Conservation (phyloP, 495 filamentous ascomycete genomes). For the Aspergillus sclerotiicarbonarius region DNA sequence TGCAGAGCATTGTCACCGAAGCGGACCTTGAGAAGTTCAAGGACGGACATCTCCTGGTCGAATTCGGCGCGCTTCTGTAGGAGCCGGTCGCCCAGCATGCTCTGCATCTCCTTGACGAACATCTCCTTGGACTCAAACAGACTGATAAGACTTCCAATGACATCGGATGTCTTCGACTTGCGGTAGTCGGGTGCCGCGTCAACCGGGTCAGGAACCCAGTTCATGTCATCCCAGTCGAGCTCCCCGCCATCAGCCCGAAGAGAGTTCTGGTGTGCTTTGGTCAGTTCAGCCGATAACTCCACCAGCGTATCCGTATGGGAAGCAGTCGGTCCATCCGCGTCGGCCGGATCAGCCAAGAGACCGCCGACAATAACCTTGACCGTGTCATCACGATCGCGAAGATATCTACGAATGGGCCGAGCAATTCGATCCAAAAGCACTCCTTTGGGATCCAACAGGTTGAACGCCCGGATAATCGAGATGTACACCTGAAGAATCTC, state of each 20-base stretch:
- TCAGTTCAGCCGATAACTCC: conserved; percentile 75
- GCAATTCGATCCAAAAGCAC: conserved; percentile 87
- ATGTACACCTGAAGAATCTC: conserved; percentile 91
- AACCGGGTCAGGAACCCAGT: conserved; percentile 87
- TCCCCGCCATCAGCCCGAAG: conserved; percentile 58
- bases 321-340: conserved; percentile 37
- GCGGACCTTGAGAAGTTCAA: conserved; percentile 83
- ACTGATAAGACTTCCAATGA: conserved; percentile 86
- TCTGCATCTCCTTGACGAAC: conserved; percentile 91
- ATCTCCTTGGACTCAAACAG: conserved; percentile 82
- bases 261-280: conserved; percentile 54
- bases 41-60: conserved; percentile 74
- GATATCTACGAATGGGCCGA: conserved; percentile 76
- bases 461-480: conserved; percentile 85
- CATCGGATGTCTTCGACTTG: conserved; percentile 81
- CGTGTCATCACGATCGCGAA: conserved; percentile 92
- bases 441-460: conserved; percentile 84
- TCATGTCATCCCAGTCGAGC: conserved; percentile 84
- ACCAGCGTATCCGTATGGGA: conserved; percentile 53
- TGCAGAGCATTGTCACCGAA: conserved; percentile 85
- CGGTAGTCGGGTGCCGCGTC: conserved; percentile 92
- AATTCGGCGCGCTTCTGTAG: conserved; percentile 68
- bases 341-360: conserved; percentile 66
- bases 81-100: conserved; percentile 77
- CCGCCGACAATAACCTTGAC: conserved; percentile 83